Base-by-base conservation (phyloP, 176 grass and related monocot species). In the Puya raimondii region DNA sequence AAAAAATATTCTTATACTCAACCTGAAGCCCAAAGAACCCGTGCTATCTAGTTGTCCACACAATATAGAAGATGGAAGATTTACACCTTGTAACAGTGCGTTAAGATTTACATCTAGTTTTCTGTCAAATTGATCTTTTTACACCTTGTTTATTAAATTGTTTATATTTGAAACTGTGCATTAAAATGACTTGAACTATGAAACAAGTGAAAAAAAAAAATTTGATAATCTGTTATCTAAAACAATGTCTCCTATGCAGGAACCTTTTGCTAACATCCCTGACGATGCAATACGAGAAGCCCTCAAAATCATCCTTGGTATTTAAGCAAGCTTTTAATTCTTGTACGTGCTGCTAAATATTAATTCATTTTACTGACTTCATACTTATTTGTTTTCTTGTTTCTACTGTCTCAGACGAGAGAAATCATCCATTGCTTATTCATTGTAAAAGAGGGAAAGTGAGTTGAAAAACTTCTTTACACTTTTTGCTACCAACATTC, bases 361-460 rank as follows among this genome's bases (percentile, higher is more conserved):
- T 54, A 64, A 47, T 72, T 65, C n/a, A 76, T 50, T 53, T 59
- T 65, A 49, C 23, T 67, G 4, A 21, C 12, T 23, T 47, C n/a
- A 15, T 23, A n/a, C 6, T 12, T 23, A 51, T 23, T 9, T 21
- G 33, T 27, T 22, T 14, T 74, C 50, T 73, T 57, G 9, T 53
- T 76, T 74, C 73, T 58, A 74, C 27, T 4, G 8, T 76, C 77
- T 21, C 78, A 97, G 93, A 97, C 50, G 79, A 65, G 18, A 71
- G 68, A 81, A 97, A 97, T 50, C 93, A 87, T 22, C 93, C 93
- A 0, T 76, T 92, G 75, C 93, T 97, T 66, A 90, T 97, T 21
- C 89, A 97, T 64, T 97, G 93, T 77, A 97, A 78, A 68, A 85
- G 93, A 81, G 93, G 93, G 57, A 92, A 97, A 83, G 93, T 89